These are phyloP conservation scores for Aspergillus incahuasiensis DNA, from an alignment of 495 filamentous ascomycete genomes.

Conservation along the genomic window DNA sequence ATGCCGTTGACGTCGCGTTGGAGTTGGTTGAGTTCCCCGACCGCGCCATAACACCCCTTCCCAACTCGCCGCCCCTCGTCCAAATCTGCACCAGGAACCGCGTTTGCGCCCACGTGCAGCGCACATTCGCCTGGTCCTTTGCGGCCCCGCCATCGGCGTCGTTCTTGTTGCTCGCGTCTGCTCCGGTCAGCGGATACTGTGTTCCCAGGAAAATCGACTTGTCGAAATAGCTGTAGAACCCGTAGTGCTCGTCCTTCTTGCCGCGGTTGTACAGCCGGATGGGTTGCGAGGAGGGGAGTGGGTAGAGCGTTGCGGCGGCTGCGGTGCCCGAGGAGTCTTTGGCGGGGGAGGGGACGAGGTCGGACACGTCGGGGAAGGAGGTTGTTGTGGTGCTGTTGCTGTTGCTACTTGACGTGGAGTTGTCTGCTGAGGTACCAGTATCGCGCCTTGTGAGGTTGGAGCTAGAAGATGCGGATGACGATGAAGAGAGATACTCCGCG, in stretches of 20 bases:
- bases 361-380: slow-evolving; percentile 45
- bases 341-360: slow-evolving; percentile 55
- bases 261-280: slow-evolving; percentile 82
- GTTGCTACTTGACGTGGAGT: too few relatives aligned
- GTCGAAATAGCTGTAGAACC: slow-evolving; percentile 89
- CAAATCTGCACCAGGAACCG: slow-evolving; percentile 89
- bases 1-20: not conserved
- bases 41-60: slow-evolving; percentile 35
- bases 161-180: slow-evolving; percentile 26
- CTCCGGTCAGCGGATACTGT: slow-evolving; percentile 27
- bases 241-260: slow-evolving; percentile 76
- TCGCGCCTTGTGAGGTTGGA: slow-evolving; percentile 11
- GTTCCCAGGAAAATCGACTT: slow-evolving; percentile 76
- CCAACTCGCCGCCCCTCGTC: slow-evolving; percentile 52
- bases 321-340: slow-evolving; percentile 63
- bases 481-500: not conserved
- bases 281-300: slow-evolving; percentile 67
- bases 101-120: slow-evolving; percentile 79
- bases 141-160: slow-evolving; percentile 64
- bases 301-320: slow-evolving; percentile 62
- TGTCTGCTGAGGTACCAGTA: slow-evolving; percentile 9
- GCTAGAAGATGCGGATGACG: slow-evolving; percentile 1
- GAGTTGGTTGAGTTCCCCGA: slow-evolving; percentile 10
- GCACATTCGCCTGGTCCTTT: slow-evolving; percentile 53
- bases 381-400: not conserved